Percentiles rank a stretch among this genome's conserved stretches.
These are phyloP conservation scores for Metschnikowia continentalis DNA, from an alignment of 805 yeast species.

Conservation along the genomic window DNA sequence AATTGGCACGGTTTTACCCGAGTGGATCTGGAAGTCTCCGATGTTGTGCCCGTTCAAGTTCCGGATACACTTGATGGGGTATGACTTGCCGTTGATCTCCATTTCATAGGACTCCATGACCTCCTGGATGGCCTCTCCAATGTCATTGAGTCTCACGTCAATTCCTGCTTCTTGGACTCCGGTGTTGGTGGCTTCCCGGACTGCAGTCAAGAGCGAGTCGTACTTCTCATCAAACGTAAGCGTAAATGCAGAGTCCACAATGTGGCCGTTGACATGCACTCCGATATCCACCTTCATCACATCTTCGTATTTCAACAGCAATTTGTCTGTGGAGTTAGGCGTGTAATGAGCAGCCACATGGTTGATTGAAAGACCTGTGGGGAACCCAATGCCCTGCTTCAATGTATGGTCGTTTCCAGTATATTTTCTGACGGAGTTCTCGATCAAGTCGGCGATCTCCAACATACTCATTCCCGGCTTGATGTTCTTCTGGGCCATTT, in stretches of 20 bases:
- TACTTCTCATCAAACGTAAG: slow-evolving; percentile 81
- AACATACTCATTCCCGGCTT: slow-evolving; percentile 91
- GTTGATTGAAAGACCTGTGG: slow-evolving; percentile 93
- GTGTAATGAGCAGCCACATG: slow-evolving; percentile 98
- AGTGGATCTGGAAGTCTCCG: slow-evolving; percentile 79
- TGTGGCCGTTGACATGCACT: slow-evolving; percentile 91
- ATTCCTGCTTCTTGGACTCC: slow-evolving; percentile 93
- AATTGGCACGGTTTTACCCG: slow-evolving; percentile 95
- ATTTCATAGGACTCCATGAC: slow-evolving; percentile 96
- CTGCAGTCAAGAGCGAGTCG: slow-evolving; percentile 78
- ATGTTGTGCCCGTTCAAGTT: slow-evolving; percentile 95
- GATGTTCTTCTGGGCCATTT: slow-evolving; percentile 65
- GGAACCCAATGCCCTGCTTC: slow-evolving; percentile 90
- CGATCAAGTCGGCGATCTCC: slow-evolving; percentile 86
- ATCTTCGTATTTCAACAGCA: slow-evolving; percentile 77
- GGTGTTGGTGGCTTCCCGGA: slow-evolving; percentile 87
- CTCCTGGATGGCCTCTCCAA: slow-evolving; percentile 94
- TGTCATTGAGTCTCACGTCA: slow-evolving; percentile 90
- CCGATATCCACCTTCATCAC: slow-evolving; percentile 97
- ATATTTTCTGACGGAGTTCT: slow-evolving; percentile 73
- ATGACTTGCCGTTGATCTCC: slow-evolving; percentile 80
- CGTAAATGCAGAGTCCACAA: slow-evolving; percentile 94
- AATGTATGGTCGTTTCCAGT: slow-evolving; percentile 62
- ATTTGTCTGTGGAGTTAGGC: slow-evolving; percentile 91
- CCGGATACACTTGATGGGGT: slow-evolving; percentile 83